Percentiles rank a stretch among this genome's conserved stretches.
These are phyloP conservation scores for Coemansia sp. DNA, from an alignment of 192 early-diverging fungal species.

Conservation along the genomic window DNA sequence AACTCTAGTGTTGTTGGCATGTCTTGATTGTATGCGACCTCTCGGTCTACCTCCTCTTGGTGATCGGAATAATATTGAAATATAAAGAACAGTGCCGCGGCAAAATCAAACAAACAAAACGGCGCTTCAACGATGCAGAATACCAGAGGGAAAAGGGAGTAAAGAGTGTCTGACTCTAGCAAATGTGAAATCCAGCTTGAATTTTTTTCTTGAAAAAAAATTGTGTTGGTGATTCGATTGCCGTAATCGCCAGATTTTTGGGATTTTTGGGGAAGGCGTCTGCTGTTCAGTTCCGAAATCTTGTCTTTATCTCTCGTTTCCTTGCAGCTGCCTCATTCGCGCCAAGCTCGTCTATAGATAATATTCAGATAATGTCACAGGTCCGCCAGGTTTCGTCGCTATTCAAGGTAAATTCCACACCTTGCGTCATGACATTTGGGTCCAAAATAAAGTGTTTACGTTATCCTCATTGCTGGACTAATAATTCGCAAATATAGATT, in stretches of 20 bases:
- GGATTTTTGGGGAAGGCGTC: not conserved
- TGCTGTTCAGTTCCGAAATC: not conserved
- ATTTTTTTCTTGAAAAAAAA: conserved; percentile 1
- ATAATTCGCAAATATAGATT: conserved; percentile 30
- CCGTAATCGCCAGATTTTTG: not conserved
- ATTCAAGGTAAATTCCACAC: conserved; percentile 42
- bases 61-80: not conserved
- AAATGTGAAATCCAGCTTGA: not conserved
- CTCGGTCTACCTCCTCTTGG: not conserved
- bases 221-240: conserved; percentile 2
- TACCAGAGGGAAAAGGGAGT: conserved; percentile 2
- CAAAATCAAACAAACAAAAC: not conserved
- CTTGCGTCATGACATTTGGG: not conserved
- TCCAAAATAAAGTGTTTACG: not conserved
- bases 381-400: conserved; percentile 56
- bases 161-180: not conserved
- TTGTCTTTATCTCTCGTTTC: conserved; percentile 3
- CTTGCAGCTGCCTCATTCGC: not conserved
- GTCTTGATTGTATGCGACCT: not conserved
- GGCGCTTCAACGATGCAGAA: not conserved
- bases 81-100: not conserved
- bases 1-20: conserved; percentile 59
- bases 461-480: not conserved
- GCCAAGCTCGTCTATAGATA: not conserved
- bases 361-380: conserved; percentile 10